Percentiles rank a stretch among this genome's conserved stretches.
Evolutionary conservation across 495 filamentous ascomycete species (phyloP).

Genomic region (Penicillium desertorum): DNA sequence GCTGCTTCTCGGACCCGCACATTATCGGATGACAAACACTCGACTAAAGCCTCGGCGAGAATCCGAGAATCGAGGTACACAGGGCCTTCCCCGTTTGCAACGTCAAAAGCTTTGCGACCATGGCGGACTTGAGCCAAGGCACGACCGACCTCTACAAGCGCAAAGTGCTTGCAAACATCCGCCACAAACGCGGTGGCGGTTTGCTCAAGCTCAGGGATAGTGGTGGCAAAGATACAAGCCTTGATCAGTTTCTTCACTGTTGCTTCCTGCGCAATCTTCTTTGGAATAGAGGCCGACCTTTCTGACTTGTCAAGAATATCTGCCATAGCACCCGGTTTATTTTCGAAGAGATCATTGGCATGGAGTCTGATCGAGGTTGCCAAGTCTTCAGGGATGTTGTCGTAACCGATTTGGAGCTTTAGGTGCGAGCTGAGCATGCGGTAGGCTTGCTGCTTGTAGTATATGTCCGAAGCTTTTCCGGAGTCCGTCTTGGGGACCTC

Average conservation of each 20-base stretch:
- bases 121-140: conserved; percentile 75
- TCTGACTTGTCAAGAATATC: conserved; percentile 66
- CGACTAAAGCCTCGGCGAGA: conserved; percentile 83
- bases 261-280: conserved; percentile 79
- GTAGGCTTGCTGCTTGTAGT: conserved; percentile 92
- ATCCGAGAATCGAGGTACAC: conserved; percentile 80
- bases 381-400: conserved; percentile 86
- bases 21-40: conserved; percentile 82
- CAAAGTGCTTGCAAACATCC: conserved; percentile 84
- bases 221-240: conserved; percentile 81
- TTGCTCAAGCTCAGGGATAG: conserved; percentile 72
- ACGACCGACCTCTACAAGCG: conserved; percentile 83
- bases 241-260: conserved; percentile 83
- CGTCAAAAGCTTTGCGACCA: conserved; percentile 71
- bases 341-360: conserved; percentile 75
- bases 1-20: conserved; percentile 79
- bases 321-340: conserved; percentile 63
- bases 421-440: conserved; percentile 80
- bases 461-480: conserved; percentile 72
- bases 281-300: conserved; percentile 74
- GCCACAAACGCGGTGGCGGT: conserved; percentile 70
- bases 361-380: conserved; percentile 80
- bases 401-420: conserved; percentile 85
- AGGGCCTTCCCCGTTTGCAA: conserved; percentile 79
- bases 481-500: conserved; percentile 66